These are phyloP conservation scores for Taiwanofungus camphoratus DNA, from an alignment of 1,284 basidiomycete genomes.

Conservation along the genomic window DNA sequence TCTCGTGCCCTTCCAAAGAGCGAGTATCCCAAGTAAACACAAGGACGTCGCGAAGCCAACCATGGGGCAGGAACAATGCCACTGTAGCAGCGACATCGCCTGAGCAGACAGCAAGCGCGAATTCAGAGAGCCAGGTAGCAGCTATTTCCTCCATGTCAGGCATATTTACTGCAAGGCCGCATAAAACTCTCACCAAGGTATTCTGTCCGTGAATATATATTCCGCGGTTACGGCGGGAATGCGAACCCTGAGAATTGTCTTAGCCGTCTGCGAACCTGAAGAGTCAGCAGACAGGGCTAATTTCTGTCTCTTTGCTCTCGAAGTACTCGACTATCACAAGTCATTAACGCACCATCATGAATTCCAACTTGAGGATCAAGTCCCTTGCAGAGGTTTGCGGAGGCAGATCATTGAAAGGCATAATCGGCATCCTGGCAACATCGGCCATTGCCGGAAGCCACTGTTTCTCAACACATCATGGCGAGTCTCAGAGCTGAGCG, in stretches of 20 bases:
- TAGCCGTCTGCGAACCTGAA: background rate
- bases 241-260: background rate
- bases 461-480: too few species aligned
- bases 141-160: slow-evolving; percentile 5
- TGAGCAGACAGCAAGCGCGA: slow-evolving; percentile 6
- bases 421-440: too few species aligned
- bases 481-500: too few species aligned
- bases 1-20: slow-evolving; percentile 40
- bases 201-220: background rate
- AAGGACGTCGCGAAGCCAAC: slow-evolving; percentile 41
- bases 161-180: background rate
- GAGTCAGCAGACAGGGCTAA: background rate
- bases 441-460: too few species aligned
- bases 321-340: background rate
- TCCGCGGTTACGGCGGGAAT: background rate
- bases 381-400: too few species aligned
- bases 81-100: slow-evolving; percentile 5
- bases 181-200: background rate
- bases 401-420: background rate
- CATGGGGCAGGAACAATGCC: slow-evolving; percentile 5
- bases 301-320: background rate
- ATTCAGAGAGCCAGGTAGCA: slow-evolving; percentile 6
- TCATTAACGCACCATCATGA: background rate
- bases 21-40: slow-evolving; percentile 57
- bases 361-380: too few species aligned